Base-by-base conservation (phyloP, 73 alveolate species). In the Tetrahymena thermophila region DNA sequence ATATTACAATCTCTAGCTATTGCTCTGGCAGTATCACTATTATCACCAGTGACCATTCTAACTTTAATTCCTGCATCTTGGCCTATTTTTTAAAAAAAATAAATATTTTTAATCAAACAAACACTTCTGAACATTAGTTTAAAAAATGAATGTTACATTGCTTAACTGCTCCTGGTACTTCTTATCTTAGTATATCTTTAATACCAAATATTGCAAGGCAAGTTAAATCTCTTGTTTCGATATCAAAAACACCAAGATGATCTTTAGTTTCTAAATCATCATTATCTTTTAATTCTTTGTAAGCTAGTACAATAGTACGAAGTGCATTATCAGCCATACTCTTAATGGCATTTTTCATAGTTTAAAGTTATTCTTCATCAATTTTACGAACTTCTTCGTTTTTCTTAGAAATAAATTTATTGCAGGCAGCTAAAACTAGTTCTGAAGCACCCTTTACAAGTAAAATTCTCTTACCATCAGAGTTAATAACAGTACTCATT, bases 1-100 rank as follows among this genome's bases (percentile, higher is more conserved):
- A 98, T 98, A 35, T 98, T 97, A 31, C 98, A 96, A 95, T 98
- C 99, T 95, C 96, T 97, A 17, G 99, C 99, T 7, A 98, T 98
- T 8, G 99, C 98, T 34, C 93, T 94, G 3, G 99, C 99, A 25
- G 99, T 98, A 16, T 95, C 97, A 57, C 96, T 96, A 96, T 97
- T 98, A 85, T 98, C 99, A 31, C 99, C 99, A 35, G 99, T 98
- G 0, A 98, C 99, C 99, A 98, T 98, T 94, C 99, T 94, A 0
- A 98, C 99, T 85, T 94, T 97, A 35, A 98, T 98, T 55, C 99
- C 99, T 55, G 99, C 99, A 84, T 98, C 96, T 56, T 96, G 96
- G 96, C 99, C 98, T 55, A 37, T 43, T 28, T 71, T 23, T 71
- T 8, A 57, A n/a, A 3, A 16, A 8, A 57, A 57, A 1, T 8